Evolutionary conservation across 169 alveolate genomes (phyloP).

Genomic region (Theileria parva): DNA sequence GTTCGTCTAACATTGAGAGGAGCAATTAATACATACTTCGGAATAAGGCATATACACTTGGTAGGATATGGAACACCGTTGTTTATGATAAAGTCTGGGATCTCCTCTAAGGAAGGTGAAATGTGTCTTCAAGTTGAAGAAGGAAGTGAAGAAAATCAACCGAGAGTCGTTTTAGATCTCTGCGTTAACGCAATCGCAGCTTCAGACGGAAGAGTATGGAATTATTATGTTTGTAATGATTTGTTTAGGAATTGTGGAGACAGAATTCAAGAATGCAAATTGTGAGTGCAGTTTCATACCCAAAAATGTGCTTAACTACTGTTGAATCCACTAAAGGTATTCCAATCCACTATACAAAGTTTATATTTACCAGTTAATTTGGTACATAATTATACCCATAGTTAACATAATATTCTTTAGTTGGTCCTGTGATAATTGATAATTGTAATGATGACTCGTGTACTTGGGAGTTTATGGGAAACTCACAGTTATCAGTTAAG

Average conservation of each 20-base stretch:
- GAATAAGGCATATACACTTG: slow-evolving; percentile 83
- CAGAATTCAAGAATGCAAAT: slow-evolving; percentile 74
- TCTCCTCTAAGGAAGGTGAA: slow-evolving; percentile 83
- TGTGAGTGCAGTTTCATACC: slow-evolving; percentile 65
- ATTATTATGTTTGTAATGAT: background rate
- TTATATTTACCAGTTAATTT: slow-evolving; percentile 33
- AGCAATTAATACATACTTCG: slow-evolving; percentile 81
- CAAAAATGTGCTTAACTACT: slow-evolving; percentile 61
- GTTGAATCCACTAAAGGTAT: slow-evolving; percentile 48
- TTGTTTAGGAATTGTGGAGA: slow-evolving; percentile 73
- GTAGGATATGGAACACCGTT: slow-evolving; percentile 87
- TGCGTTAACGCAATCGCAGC: slow-evolving; percentile 83
- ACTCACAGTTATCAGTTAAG: slow-evolving; percentile 81
- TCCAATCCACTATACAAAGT: background rate
- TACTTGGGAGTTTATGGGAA: slow-evolving; percentile 84
- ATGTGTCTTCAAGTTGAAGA: slow-evolving; percentile 87
- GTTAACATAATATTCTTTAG: background rate
- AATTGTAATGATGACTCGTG: slow-evolving; percentile 81
- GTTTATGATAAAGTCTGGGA: slow-evolving; percentile 83
- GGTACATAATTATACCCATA: too few species aligned
- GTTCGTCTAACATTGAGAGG: slow-evolving; percentile 80
- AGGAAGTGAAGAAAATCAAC: slow-evolving; percentile 75
- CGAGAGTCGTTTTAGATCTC: slow-evolving; percentile 75
- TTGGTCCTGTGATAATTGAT: slow-evolving; percentile 74
- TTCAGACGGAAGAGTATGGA: slow-evolving; percentile 76